Evolutionary conservation across 179 eudicot genomes (phyloP).

Genomic region (Beta lomatogona): DNA sequence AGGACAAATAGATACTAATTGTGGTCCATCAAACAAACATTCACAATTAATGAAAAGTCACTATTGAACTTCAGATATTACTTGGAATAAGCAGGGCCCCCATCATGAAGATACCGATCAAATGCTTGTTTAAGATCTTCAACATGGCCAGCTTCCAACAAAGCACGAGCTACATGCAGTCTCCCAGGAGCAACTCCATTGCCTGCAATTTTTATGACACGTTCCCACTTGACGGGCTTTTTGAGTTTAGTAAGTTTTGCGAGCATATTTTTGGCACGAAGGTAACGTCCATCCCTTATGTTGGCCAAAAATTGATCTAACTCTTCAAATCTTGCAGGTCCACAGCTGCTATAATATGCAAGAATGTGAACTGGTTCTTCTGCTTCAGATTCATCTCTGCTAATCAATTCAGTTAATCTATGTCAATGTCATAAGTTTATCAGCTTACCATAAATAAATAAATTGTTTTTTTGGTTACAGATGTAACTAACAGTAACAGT

Average conservation of each 20-base stretch:
- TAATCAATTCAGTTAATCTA: constrained; percentile 11
- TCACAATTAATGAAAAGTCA: background rate
- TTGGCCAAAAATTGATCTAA: constrained; percentile 68
- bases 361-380: constrained; percentile 97
- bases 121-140: constrained; percentile 95
- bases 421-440: background rate
- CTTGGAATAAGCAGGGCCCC: constrained; percentile 98
- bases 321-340: constrained; percentile 62
- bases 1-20: constrained; percentile 15
- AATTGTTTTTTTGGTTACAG: background rate
- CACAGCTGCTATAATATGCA: constrained; percentile 92
- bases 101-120: constrained; percentile 84
- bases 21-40: constrained; percentile 1
- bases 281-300: constrained; percentile 89
- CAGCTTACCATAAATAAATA: background rate
- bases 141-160: constrained; percentile 96
- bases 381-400: constrained; percentile 66
- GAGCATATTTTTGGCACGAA: constrained; percentile 84
- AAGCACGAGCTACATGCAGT: constrained; percentile 92
- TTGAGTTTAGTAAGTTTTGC: constrained; percentile 71
- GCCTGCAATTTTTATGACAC: constrained; percentile 83
- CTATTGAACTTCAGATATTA: constrained; percentile 27
- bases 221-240: constrained; percentile 86
- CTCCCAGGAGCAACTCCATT: constrained; percentile 97
- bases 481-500: background rate